phyloP scores from a whole-genome alignment of 202 grass and related monocot species.

The Setaria italica region DNA sequence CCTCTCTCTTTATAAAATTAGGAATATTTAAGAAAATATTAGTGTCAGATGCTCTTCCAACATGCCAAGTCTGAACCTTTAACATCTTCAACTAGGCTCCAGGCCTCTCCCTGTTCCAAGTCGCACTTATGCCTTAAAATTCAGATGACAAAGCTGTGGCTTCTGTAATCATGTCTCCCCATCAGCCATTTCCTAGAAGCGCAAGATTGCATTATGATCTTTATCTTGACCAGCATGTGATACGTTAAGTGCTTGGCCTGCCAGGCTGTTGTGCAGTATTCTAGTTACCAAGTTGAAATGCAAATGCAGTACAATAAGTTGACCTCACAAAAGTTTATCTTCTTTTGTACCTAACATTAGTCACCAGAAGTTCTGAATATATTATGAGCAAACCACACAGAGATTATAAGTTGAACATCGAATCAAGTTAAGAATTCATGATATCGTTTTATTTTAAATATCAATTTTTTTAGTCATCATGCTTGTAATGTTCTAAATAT shows the following conservation, averaged over 20 bases:
- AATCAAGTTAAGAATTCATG: not conserved
- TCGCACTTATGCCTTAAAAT: slow-evolving; percentile 28
- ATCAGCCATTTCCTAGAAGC: slow-evolving; percentile 43
- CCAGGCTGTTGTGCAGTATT: slow-evolving; percentile 2
- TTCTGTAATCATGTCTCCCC: slow-evolving; percentile 39
- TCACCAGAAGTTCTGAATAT: not conserved
- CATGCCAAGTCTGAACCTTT: slow-evolving; percentile 64
- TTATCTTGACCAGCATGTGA: not conserved
- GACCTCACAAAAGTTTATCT: not conserved
- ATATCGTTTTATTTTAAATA: not conserved
- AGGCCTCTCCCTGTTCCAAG: slow-evolving; percentile 48
- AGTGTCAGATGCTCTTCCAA: slow-evolving; percentile 57
- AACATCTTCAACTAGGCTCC: slow-evolving; percentile 45
- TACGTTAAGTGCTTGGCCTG: not conserved
- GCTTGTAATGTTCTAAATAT: slow-evolving; percentile 9
- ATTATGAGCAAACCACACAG: not conserved
- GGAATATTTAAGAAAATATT: slow-evolving; percentile 24
- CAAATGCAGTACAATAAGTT: not conserved
- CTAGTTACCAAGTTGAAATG: not conserved
- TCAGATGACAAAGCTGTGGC: slow-evolving; percentile 34
- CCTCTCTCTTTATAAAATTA: slow-evolving; percentile 3
- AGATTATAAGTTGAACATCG: not conserved
- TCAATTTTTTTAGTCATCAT: not conserved
- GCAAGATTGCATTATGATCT: slow-evolving; percentile 56
- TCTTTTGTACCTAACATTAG: slow-evolving; percentile 19